Conservation (phyloP, 2,329 filamentous ascomycete species). For the Aspergillus ruber region DNA sequence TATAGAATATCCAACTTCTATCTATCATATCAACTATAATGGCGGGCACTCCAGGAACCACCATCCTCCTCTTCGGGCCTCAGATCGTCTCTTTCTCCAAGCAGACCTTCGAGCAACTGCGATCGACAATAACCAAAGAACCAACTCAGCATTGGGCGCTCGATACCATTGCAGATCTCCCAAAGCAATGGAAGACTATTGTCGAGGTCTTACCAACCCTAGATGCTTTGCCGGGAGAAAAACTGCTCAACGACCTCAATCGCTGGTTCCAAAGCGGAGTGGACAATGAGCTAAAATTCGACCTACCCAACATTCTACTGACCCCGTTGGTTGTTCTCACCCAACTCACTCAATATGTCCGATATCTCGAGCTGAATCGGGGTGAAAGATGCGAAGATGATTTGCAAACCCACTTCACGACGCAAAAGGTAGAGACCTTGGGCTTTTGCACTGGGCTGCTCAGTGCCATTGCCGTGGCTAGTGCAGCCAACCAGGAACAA, state of each 20-base stretch:
- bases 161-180: not conserved
- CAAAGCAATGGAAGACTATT: not conserved
- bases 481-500: slow-evolving; percentile 18
- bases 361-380: not conserved
- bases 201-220: not conserved
- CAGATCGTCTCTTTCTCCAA: slow-evolving; percentile 9
- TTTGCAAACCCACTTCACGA: too few relatives aligned
- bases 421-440: too few relatives aligned
- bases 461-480: slow-evolving; percentile 32
- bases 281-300: not conserved
- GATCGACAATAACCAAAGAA: not conserved
- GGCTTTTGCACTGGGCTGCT: slow-evolving; percentile 40
- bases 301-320: slow-evolving; percentile 27
- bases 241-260: not conserved
- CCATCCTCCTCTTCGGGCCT: not conserved
- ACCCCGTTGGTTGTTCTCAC: slow-evolving; percentile 33
- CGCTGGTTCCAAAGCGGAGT: not conserved
- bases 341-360: slow-evolving; percentile 32
- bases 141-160: not conserved
- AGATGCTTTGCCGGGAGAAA: not conserved
- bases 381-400: not conserved
- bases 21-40: too few relatives aligned
- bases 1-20: too few relatives aligned
- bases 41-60: not conserved
- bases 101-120: slow-evolving; percentile 6